A percentile compares a stretch with the other conserved stretches of the same genome.
phyloP scores from a whole-genome alignment of 768 basidiomycete genomes.

The Sarcomyxa edulis region DNA sequence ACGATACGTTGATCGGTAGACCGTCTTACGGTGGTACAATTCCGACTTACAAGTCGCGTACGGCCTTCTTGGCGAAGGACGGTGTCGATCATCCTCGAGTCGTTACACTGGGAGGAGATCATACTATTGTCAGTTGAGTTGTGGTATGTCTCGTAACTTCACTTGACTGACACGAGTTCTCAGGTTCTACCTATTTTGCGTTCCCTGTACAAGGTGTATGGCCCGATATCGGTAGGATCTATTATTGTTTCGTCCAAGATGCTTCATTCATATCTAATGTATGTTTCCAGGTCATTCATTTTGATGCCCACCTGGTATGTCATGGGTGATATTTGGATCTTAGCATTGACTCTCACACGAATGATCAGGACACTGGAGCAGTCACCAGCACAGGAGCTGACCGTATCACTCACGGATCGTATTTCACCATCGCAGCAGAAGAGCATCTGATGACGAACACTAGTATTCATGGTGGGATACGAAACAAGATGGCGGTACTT shows the following conservation, averaged over 20 bases:
- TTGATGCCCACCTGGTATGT: conserved; percentile 19
- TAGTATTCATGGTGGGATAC: conserved; percentile 67
- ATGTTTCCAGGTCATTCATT: conserved; percentile 26
- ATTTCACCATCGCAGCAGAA: conserved; percentile 56
- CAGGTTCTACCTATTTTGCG: conserved; percentile 58
- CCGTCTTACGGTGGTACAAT: conserved; percentile 20
- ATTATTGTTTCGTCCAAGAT: conserved; percentile 58
- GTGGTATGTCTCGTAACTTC: background rate
- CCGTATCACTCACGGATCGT: conserved; percentile 56
- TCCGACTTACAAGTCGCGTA: conserved; percentile 8
- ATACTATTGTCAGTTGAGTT: conserved; percentile 43
- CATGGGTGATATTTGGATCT: background rate
- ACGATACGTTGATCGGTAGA: conserved; percentile 51
- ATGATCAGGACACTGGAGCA: conserved; percentile 1
- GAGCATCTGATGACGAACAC: conserved; percentile 52
- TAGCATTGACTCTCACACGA: background rate
- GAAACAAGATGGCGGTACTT: conserved; percentile 51
- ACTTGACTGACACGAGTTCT: background rate
- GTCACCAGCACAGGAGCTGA: too few species aligned
- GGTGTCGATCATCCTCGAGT: conserved; percentile 54
- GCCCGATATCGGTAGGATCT: conserved; percentile 45
- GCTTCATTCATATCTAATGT: conserved; percentile 31
- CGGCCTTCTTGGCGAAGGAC: conserved; percentile 35
- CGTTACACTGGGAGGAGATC: conserved; percentile 61
- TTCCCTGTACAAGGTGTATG: conserved; percentile 55